These are phyloP conservation scores for Glycyrrhiza uralensis DNA, from an alignment of 306 rosid species.

Conservation along the genomic window DNA sequence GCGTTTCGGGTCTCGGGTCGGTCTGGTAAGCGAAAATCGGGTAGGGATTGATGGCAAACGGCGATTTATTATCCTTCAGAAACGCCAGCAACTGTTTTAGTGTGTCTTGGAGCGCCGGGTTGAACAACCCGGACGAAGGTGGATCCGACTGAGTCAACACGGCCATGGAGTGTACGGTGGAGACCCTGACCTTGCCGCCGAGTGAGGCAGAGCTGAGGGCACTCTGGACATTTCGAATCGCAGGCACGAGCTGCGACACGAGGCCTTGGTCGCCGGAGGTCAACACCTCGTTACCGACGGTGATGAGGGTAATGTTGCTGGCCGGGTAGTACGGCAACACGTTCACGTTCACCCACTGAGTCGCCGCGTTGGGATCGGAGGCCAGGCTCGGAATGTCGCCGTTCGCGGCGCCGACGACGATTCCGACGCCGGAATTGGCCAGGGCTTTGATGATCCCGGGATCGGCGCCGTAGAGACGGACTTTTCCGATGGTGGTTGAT, in stretches of 20 bases:
- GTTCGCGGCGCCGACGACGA: slow-evolving; percentile 59
- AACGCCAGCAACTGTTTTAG: slow-evolving; percentile 50
- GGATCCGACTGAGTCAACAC: slow-evolving; percentile 73
- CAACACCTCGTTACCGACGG: slow-evolving; percentile 85
- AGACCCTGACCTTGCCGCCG: slow-evolving; percentile 64
- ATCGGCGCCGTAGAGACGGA: slow-evolving; percentile 76
- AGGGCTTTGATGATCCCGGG: slow-evolving; percentile 56
- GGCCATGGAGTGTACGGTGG: slow-evolving; percentile 84
- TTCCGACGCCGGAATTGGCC: slow-evolving; percentile 59
- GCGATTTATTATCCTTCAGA: slow-evolving; percentile 58
- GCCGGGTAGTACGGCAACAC: slow-evolving; percentile 66
- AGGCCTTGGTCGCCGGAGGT: slow-evolving; percentile 48
- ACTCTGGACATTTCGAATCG: slow-evolving; percentile 69
- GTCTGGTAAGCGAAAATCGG: slow-evolving; percentile 83
- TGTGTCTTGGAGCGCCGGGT: slow-evolving; percentile 36
- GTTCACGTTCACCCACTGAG: slow-evolving; percentile 66
- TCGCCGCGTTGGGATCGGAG: slow-evolving; percentile 60
- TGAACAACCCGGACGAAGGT: slow-evolving; percentile 72
- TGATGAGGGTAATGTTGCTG: slow-evolving; percentile 59
- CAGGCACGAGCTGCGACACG: slow-evolving; percentile 63
- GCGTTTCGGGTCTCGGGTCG: slow-evolving; percentile 78
- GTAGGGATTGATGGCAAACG: slow-evolving; percentile 76
- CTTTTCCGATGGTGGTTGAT: slow-evolving; percentile 57
- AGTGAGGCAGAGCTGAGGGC: slow-evolving; percentile 56
- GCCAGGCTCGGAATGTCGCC: slow-evolving; percentile 68